phyloP scores from a whole-genome alignment of 805 yeast species.

The Tetrapisispora taiwanensis region DNA sequence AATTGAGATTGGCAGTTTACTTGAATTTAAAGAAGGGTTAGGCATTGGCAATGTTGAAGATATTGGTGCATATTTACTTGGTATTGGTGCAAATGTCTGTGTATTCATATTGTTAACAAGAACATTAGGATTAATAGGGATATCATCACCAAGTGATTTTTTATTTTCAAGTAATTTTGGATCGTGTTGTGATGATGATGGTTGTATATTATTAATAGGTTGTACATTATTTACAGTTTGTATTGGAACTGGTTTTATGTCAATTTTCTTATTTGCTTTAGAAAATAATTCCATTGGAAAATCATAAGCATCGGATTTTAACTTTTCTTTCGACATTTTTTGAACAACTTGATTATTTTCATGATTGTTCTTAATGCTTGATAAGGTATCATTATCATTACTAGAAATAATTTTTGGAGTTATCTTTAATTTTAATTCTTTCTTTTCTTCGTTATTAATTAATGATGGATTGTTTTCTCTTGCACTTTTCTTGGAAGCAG shows the following conservation, averaged over 20 bases:
- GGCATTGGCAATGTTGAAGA: background rate
- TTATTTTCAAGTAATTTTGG: background rate
- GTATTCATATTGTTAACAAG: constrained; percentile 2
- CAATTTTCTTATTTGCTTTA: constrained; percentile 26
- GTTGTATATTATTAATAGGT: too few relatives aligned
- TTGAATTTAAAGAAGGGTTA: background rate
- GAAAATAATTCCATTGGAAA: constrained; percentile 51
- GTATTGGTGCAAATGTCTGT: background rate
- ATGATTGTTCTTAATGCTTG: background rate
- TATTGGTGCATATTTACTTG: constrained; percentile 30
- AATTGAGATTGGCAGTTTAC: background rate
- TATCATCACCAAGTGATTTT: background rate
- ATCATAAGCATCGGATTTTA: constrained; percentile 65
- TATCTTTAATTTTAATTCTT: constrained; percentile 7
- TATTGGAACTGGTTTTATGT: constrained; percentile 31
- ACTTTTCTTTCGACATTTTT: constrained; percentile 39
- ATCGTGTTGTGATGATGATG: background rate
- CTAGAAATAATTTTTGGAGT: constrained; percentile 9
- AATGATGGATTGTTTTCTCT: background rate
- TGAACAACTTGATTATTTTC: constrained; percentile 14
- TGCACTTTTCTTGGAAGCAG: background rate
- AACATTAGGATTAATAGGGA: background rate
- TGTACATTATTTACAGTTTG: constrained; percentile 2
- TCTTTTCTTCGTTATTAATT: background rate
- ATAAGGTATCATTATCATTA: background rate